Evolutionary conservation across 441 rosid genomes (phyloP), one percentile per base, ranked within the genome.

Genomic region (Pelargonium australe): DNA sequence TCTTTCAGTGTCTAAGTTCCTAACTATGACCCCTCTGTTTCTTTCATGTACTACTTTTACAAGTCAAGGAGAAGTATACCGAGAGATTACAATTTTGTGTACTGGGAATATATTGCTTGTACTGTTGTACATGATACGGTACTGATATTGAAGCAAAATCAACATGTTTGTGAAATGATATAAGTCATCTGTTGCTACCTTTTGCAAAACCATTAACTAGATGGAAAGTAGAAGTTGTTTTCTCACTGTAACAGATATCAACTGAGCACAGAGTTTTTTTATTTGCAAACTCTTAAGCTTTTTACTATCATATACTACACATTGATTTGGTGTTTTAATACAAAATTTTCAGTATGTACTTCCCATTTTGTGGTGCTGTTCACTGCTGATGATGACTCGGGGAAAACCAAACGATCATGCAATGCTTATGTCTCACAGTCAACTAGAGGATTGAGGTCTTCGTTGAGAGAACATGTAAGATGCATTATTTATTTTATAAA

Each of bases 311-410:
- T 10, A 57, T 14, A 66, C 34, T 69, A 17, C 34, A 12, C 7
- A 69, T 64, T 81, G 63, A 71, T 67, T 34, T 76, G 43, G 16
- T 78, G 14, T 73, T 80, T 72, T 65, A 16, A 75, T 76, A 67
- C 61, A 63, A 67, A 40, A 62, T 66, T 73, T 68, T 79, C 72
- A 89, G 99, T 87, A 57, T 90, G 90, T 65, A 85, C 97, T 76
- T 83, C 97, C 28, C 87, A 89, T 74, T 95, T 95, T 78, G 89
- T 92, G 77, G 96, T 83, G 78, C 83, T 95, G 97, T 92, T 95
- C 77, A 84, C 80, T 67, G 82, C 76, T 67, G 71, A 79, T 76
- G 75, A 71, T 73, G 85, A 76, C 73, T 76, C 77, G 7, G 90
- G 77, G 81, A 77, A 74, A 58, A 79, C 68, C 76, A 86, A 77